Percentiles rank a stretch among this genome's conserved stretches.
Evolutionary conservation across 225 moss, liverwort and hornwort species (phyloP).

Genomic region (Asterella californica): DNA sequence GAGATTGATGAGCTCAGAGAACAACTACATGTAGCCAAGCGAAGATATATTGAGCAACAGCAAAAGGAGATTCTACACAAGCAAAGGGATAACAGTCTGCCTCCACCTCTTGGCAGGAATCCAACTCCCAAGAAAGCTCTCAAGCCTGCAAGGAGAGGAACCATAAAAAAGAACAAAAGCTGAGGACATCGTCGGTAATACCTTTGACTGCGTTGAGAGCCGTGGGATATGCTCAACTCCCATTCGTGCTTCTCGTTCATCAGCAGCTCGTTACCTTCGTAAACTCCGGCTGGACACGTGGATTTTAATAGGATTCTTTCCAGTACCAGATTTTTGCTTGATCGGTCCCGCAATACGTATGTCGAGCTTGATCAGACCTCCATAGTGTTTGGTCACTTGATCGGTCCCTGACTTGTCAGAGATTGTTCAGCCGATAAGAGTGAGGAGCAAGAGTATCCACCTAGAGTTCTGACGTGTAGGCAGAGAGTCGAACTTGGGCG

Average conservation of each 20-base stretch:
- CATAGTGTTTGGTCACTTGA: no score
- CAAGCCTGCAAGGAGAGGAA: constrained; percentile 24
- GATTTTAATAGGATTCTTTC: neutral
- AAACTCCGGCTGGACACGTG: neutral
- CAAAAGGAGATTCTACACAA: constrained; percentile 31
- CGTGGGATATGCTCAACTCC: neutral
- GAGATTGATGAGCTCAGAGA: constrained; percentile 45
- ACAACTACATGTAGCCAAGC: constrained; percentile 40
- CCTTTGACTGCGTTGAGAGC: neutral
- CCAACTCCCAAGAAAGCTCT: constrained; percentile 14
- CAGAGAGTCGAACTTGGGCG: no score
- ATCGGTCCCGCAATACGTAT: no score
- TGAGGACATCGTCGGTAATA: neutral
- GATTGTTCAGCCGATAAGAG: no score
- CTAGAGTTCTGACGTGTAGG: no score
- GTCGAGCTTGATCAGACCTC: no score
- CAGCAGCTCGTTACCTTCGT: neutral
- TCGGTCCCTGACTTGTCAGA: no score
- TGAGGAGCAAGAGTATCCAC: no score
- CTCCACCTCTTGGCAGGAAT: constrained; percentile 13
- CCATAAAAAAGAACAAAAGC: neutral
- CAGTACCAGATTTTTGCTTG: no score
- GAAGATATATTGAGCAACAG: constrained; percentile 41
- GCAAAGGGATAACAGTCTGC: constrained; percentile 27
- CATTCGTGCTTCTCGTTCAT: neutral